Base-by-base conservation (phyloP, 371 early-diverging fungal genomes). In the Homolaphlyctis polyrhiza region DNA sequence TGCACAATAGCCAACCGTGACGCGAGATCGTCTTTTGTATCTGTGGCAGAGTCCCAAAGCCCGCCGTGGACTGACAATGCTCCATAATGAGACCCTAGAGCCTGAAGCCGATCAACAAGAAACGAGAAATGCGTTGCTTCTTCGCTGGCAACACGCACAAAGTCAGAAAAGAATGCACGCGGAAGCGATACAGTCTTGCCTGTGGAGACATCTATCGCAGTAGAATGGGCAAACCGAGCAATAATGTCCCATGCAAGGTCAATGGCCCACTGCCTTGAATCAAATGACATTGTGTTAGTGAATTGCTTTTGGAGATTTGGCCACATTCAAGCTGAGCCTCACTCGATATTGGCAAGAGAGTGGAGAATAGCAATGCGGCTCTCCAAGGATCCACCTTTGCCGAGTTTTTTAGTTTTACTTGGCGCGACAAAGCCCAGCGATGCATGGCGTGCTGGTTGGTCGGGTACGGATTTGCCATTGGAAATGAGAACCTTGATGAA, bases 231-330 rank as follows among this genome's bases (percentile, higher is more conserved):
- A 58, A 73, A 74, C 1, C 64, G 73, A 1, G 80, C 79, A 62
- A 83, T 85, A 45, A 80, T 80, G 65, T 82, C 82, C 65, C 78
- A 68, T 11, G 83, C 83, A 1, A 82, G 74, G 58, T 86, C 86
- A 39, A 86, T 83, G 29, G 86, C 86, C 84, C 83, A 86, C 47
- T 80, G 80, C n/a, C n/a, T n/a, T n/a, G n/a, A n/a, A n/a, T n/a
- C n/a, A n/a, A n/a, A n/a, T n/a, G n/a, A n/a, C n/a, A n/a, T n/a
- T n/a, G n/a, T n/a, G n/a, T n/a, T n/a, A n/a, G n/a, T n/a, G n/a
- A n/a, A n/a, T n/a, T n/a, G n/a, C n/a, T n/a, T n/a, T n/a, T n/a
- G n/a, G n/a, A n/a, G n/a, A n/a, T n/a, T n/a, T n/a, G n/a, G n/a
- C n/a, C n/a, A n/a, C n/a, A n/a, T n/a, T n/a, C n/a, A n/a, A n/a